phyloP scores from a whole-genome alignment of 2,329 filamentous ascomycete genomes.

The Pseudogymnoascus sp. region DNA sequence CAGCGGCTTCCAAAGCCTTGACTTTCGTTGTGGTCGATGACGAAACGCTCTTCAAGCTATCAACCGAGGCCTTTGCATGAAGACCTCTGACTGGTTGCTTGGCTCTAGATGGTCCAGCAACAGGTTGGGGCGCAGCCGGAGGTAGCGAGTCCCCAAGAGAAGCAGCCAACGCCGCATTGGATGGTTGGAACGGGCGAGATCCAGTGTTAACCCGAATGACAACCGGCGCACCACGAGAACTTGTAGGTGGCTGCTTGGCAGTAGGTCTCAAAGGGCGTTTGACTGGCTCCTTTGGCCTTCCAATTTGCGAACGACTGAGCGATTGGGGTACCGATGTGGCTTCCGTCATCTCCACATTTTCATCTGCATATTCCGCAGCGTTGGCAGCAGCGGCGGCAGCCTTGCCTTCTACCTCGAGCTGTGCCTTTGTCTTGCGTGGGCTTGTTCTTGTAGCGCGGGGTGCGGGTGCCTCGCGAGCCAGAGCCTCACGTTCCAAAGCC shows the following conservation, averaged over 20 bases:
- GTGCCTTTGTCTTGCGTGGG: slow-evolving; percentile 41
- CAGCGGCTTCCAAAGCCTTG: slow-evolving; percentile 65
- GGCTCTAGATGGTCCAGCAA: slow-evolving; percentile 28
- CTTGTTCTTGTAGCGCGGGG: slow-evolving; percentile 41
- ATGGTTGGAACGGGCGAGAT: slow-evolving; percentile 53
- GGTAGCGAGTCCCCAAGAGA: slow-evolving; percentile 48
- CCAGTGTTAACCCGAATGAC: slow-evolving; percentile 63
- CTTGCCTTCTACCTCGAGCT: slow-evolving; percentile 27
- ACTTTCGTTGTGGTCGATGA: slow-evolving; percentile 55
- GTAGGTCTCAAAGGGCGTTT: slow-evolving; percentile 52
- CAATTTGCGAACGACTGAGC: slow-evolving; percentile 41
- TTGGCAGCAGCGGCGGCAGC: slow-evolving; percentile 28
- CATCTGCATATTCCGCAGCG: slow-evolving; percentile 27
- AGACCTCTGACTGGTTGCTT: slow-evolving; percentile 13
- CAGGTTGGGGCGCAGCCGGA: slow-evolving; percentile 36
- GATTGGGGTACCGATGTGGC: slow-evolving; percentile 51
- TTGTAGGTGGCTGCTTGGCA: slow-evolving; percentile 48
- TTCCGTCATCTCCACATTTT: slow-evolving; percentile 49
- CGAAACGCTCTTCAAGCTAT: slow-evolving; percentile 55
- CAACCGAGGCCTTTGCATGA: slow-evolving; percentile 33
- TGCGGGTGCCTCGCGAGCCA: slow-evolving; percentile 28
- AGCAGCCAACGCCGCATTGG: slow-evolving; percentile 48
- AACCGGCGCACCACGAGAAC: slow-evolving; percentile 59
- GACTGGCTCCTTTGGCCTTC: slow-evolving; percentile 41
- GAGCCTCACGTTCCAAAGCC: slow-evolving; percentile 18